A percentile compares a stretch with the other conserved stretches of the same genome.
Conservation (phyloP, 2,329 filamentous ascomycete species). For the Kalmusia sp. region DNA sequence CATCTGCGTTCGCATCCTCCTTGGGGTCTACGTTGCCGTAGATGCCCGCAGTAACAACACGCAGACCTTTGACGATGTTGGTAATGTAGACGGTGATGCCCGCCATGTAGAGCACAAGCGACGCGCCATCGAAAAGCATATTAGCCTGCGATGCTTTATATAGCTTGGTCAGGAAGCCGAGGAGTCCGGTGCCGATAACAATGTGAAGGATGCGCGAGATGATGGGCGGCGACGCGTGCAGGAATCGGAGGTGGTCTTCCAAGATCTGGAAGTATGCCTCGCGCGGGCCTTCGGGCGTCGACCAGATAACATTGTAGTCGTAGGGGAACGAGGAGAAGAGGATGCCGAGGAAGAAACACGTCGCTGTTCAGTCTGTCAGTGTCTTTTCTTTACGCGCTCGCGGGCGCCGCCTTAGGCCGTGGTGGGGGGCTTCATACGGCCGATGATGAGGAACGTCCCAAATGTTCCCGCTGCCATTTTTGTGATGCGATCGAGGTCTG, state of each 20-base stretch:
- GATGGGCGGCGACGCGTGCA: constrained; percentile 89
- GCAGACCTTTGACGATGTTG: constrained; percentile 94
- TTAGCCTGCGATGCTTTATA: constrained; percentile 94
- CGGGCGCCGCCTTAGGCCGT: constrained; percentile 9
- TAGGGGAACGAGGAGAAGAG: constrained; percentile 97
- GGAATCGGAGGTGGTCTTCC: constrained; percentile 87
- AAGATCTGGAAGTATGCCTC: constrained; percentile 80
- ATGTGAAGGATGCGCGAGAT: constrained; percentile 95
- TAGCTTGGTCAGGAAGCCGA: constrained; percentile 91
- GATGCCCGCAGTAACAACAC: constrained; percentile 77
- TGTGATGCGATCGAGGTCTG: constrained; percentile 11
- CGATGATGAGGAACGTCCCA: constrained; percentile 95
- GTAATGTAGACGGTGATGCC: constrained; percentile 92
- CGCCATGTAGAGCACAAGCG: constrained; percentile 77
- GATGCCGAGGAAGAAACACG: constrained; percentile 97
- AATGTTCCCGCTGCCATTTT: constrained; percentile 66
- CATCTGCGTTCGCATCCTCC: constrained; percentile 57
- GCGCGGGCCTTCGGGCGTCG: constrained; percentile 66
- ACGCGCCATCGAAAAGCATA: constrained; percentile 87
- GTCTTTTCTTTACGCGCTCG: neutral
- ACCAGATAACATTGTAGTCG: constrained; percentile 89
- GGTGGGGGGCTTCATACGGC: constrained; percentile 69
- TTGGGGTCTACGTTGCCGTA: constrained; percentile 60
- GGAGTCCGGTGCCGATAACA: constrained; percentile 83
- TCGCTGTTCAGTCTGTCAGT: constrained; percentile 52